These are phyloP conservation scores for Astrothelium subdiscretum DNA, from an alignment of 495 filamentous ascomycete species.

Conservation along the genomic window DNA sequence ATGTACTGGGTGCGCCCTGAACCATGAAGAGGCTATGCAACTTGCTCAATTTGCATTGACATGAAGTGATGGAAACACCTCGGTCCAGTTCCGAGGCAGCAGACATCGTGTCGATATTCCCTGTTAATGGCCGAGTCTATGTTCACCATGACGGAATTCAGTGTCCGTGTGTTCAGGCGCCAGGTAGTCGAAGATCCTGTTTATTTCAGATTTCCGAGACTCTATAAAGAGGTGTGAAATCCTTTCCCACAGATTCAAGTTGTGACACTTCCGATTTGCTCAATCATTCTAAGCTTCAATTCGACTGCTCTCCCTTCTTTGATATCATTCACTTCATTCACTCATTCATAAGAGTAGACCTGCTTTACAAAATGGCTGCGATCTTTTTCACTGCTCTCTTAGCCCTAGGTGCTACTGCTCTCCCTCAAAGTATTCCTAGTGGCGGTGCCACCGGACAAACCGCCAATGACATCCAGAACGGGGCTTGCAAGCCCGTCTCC, in stretches of 20 bases:
- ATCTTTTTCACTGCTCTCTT: background rate
- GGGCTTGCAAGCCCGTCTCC: slow-evolving; percentile 20
- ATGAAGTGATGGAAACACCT: background rate
- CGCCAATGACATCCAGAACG: slow-evolving; percentile 10
- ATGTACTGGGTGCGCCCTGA: background rate
- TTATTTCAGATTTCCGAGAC: background rate
- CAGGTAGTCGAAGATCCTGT: background rate
- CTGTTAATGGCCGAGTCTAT: background rate
- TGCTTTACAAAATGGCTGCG: background rate
- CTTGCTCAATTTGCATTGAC: background rate
- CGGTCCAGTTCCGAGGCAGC: background rate
- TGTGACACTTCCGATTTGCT: background rate
- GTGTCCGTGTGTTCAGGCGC: background rate
- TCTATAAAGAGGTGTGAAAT: background rate
- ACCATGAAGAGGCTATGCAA: background rate
- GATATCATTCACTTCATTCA: background rate
- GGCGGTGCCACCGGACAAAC: background rate
- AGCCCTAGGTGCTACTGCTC: background rate
- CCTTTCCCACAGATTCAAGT: background rate
- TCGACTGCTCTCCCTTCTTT: background rate
- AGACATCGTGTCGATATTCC: background rate
- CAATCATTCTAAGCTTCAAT: background rate
- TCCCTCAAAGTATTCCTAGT: background rate
- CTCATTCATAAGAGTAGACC: background rate
- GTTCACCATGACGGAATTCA: background rate